Base-by-base conservation (phyloP, 2,329 filamentous ascomycete genomes). In the Trichocomaceae sp. region DNA sequence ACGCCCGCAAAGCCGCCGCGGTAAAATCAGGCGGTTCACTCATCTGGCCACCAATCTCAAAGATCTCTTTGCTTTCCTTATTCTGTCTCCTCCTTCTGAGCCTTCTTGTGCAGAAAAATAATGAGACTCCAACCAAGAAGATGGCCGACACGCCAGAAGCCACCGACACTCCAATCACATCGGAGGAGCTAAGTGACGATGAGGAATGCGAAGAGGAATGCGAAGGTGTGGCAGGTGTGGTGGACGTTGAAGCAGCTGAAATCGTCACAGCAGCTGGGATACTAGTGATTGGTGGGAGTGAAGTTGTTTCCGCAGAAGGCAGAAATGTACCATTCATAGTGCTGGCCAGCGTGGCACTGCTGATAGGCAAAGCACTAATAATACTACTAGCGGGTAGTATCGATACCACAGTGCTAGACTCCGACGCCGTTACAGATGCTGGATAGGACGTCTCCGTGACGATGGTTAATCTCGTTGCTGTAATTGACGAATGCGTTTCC, bases 1-100 rank as follows among this genome's bases (percentile, higher is more conserved):
- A 17, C 53, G 58, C 52, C 54, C 61, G 22, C 64, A 64, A 37
- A 60, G 46, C 39, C 23, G 44, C 44, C 15, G 60, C 55, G 20
- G 59, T 59, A 44, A 71, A 71, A 17, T 66, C 64, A 2, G 64
- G 64, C 26, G 69, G 69, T 50, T 72, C 69, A 29, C 66, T 61
- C 70, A 72, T 72, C 10, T 60, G 54, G 1, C 70, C 71, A 23
- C 70, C 71, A 56, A 72, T 72, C 50, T 74, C 71, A 47, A 72
- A 73, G 41, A 56, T 61, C 41, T 69, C 59, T 5, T 57, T 60
- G n/a, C 49, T 44, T 22, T 68, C 58, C 33, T 57, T 54, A 33
- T 59, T 33, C n/a, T 59, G 56, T 6, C 62, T 58, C 20, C 58
- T 64, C 15, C 63, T 62, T 52, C 62, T 65, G 50, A 65, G 62